These are phyloP conservation scores for Suillus bovinus DNA, from an alignment of 768 basidiomycete species.

Conservation along the genomic window DNA sequence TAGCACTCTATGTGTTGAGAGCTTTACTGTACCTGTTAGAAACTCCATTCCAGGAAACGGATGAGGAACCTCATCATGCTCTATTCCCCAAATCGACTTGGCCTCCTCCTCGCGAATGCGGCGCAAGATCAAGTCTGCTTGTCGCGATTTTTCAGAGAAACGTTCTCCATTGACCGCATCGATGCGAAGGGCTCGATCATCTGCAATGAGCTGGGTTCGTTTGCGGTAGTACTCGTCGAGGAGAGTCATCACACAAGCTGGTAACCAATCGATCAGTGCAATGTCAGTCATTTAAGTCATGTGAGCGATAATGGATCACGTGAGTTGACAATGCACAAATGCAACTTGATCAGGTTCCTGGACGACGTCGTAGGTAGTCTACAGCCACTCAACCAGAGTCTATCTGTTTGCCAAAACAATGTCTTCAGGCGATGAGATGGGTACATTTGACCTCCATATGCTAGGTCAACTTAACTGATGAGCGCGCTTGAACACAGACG, in stretches of 20 bases:
- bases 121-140: slow-evolving; percentile 60
- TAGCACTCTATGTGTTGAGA: background rate
- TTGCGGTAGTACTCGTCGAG: slow-evolving; percentile 25
- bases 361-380: too few species aligned
- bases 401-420: slow-evolving; percentile 13
- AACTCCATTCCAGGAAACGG: slow-evolving; percentile 82
- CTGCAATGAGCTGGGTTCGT: slow-evolving; percentile 31
- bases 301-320: slow-evolving; percentile 15
- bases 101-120: slow-evolving; percentile 56
- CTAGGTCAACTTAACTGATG: slow-evolving; percentile 4
- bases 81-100: slow-evolving; percentile 55
- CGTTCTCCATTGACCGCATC: slow-evolving; percentile 30
- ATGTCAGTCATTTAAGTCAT: slow-evolving; percentile 1
- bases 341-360: too few species aligned
- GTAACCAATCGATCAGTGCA: background rate
- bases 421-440: slow-evolving; percentile 36
- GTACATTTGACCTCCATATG: slow-evolving; percentile 18
- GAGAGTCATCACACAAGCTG: slow-evolving; percentile 11
- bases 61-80: slow-evolving; percentile 54
- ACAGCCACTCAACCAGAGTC: background rate
- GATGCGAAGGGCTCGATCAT: slow-evolving; percentile 52
- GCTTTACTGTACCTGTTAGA: slow-evolving; percentile 51
- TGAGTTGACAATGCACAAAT: slow-evolving; percentile 6
- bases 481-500: background rate
- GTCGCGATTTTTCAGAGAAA: slow-evolving; percentile 22